A percentile compares a stretch with the other conserved stretches of the same genome.
phyloP scores from a whole-genome alignment of 169 alveolate genomes.

The Cryptosporidium canis region DNA sequence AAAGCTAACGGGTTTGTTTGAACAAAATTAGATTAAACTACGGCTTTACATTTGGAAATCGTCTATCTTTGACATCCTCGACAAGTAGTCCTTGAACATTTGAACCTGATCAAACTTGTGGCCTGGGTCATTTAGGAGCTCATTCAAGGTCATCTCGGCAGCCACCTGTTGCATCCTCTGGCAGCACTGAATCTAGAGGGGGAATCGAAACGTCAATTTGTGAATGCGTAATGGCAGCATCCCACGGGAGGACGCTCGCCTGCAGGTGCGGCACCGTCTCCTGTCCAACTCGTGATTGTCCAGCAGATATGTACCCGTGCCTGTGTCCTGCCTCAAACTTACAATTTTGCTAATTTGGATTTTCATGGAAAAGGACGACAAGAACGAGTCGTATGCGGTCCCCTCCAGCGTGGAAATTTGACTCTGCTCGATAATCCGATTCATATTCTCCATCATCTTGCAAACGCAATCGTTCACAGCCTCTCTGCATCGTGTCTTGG shows the following conservation, averaged over 20 bases:
- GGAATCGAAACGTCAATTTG: not conserved
- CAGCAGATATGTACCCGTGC: not conserved
- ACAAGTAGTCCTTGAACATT: not conserved
- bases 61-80: slow-evolving; percentile 4
- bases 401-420: slow-evolving; percentile 69
- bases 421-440: slow-evolving; percentile 35
- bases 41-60: slow-evolving; percentile 5
- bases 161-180: slow-evolving; percentile 56
- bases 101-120: slow-evolving; percentile 22
- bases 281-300: not conserved
- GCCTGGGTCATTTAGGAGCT: slow-evolving; percentile 41
- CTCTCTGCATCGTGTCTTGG: slow-evolving; percentile 24
- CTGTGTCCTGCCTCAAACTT: not conserved
- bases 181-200: slow-evolving; percentile 57
- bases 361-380: slow-evolving; percentile 57
- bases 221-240: not conserved
- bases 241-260: not conserved
- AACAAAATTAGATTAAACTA: not conserved
- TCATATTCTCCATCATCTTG: slow-evolving; percentile 67
- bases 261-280: not conserved
- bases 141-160: slow-evolving; percentile 55
- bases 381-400: slow-evolving; percentile 49
- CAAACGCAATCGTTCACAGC: slow-evolving; percentile 23
- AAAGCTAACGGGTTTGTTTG: not conserved
- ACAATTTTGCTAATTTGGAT: slow-evolving; percentile 46